Evolutionary conservation across 768 basidiomycete species (phyloP).

Genomic region (Fibroporia radiculosa): DNA sequence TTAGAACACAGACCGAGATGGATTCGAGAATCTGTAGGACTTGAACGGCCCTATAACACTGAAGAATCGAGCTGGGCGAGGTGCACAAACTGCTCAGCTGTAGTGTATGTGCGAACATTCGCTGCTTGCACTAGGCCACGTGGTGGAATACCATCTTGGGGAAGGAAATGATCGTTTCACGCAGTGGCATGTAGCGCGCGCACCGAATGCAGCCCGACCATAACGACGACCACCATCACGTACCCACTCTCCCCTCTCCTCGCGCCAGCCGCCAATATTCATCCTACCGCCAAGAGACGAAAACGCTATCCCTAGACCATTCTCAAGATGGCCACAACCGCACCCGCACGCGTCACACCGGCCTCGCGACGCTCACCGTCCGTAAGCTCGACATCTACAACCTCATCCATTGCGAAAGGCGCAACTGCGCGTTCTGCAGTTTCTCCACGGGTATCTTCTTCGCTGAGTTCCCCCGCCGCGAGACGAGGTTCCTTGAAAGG

Average conservation of each 20-base stretch:
- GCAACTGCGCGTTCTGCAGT: conserved; percentile 62
- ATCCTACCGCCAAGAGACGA: no score
- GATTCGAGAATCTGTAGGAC: no score
- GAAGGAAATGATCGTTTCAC: neutral
- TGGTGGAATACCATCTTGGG: conserved; percentile 3
- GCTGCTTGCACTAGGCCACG: conserved; percentile 7
- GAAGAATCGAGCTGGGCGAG: no score
- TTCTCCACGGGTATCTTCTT: conserved; percentile 45
- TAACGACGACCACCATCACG: conserved; percentile 3
- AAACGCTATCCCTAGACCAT: neutral
- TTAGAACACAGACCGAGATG: no score
- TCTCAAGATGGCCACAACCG: conserved; percentile 37
- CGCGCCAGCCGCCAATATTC: neutral
- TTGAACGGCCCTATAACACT: no score
- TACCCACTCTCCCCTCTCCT: neutral
- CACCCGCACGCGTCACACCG: conserved; percentile 37
- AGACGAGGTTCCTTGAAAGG: conserved; percentile 47
- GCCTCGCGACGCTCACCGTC: conserved; percentile 37
- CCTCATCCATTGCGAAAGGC: conserved; percentile 39
- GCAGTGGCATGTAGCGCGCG: conserved; percentile 4
- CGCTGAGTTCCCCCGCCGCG: conserved; percentile 36
- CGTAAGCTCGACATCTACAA: conserved; percentile 33
- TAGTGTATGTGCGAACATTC: neutral
- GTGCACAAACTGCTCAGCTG: no score
- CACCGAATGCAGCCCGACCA: neutral